Conservation (phyloP, 257 asterid species). For the Voacanga thouarsii region DNA sequence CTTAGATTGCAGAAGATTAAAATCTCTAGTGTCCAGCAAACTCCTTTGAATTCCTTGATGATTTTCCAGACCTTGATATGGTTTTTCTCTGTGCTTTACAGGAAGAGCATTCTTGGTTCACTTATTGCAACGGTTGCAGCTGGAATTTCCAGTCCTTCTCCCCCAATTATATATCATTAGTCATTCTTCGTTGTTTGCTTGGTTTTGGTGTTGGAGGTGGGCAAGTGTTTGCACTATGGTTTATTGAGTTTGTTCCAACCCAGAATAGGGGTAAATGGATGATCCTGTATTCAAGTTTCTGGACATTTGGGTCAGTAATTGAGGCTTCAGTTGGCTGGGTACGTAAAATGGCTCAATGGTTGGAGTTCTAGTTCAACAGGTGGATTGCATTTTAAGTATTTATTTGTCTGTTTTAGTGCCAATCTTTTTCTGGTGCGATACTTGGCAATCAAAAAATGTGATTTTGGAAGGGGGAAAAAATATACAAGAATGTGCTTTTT, state of each 20-base stretch:
- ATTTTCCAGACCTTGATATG: not conserved
- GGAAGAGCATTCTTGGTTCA: slow-evolving; percentile 66
- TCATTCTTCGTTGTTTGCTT: slow-evolving; percentile 30
- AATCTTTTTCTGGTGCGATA: too few species aligned
- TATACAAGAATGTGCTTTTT: too few species aligned
- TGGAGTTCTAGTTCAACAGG: not conserved
- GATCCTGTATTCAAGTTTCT: slow-evolving; percentile 28
- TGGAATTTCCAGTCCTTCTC: slow-evolving; percentile 68
- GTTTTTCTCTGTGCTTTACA: slow-evolving; percentile 22
- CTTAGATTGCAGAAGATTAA: not conserved
- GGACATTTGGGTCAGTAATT: slow-evolving; percentile 37
- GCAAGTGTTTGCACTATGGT: slow-evolving; percentile 46
- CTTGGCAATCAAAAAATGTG: too few species aligned
- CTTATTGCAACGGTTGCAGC: slow-evolving; percentile 41
- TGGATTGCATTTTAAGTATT: too few species aligned
- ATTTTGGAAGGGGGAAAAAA: too few species aligned
- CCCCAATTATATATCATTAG: slow-evolving; percentile 37
- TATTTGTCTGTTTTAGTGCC: too few species aligned
- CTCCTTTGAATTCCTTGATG: not conserved
- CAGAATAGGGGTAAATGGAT: slow-evolving; percentile 44
- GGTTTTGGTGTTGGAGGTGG: slow-evolving; percentile 47
- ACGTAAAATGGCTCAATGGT: not conserved
- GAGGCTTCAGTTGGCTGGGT: slow-evolving; percentile 54
- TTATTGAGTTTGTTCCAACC: slow-evolving; percentile 38
- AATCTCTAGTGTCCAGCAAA: not conserved